Percentiles rank a stretch among this genome's conserved stretches.
These are phyloP conservation scores for Phytophthora pini DNA, from an alignment of 352 stramenopile species.

Conservation along the genomic window DNA sequence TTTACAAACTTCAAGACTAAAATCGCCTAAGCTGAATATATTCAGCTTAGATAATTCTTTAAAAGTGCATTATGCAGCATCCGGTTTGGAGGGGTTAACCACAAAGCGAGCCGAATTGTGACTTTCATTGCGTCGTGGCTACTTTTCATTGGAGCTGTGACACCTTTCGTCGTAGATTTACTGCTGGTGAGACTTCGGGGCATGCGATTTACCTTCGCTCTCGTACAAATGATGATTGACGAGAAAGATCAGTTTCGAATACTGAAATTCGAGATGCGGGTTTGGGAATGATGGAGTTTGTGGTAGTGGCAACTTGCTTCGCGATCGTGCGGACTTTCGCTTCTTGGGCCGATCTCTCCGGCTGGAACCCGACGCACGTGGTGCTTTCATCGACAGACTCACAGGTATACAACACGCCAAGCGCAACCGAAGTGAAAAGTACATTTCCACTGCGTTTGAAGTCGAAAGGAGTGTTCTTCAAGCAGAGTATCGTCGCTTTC, in stretches of 20 bases:
- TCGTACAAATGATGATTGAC: conserved; percentile 33
- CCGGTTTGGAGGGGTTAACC: too few species aligned
- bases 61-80: too few species aligned
- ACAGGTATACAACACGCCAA: neutral
- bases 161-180: conserved; percentile 38
- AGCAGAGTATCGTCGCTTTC: neutral
- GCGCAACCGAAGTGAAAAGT: neutral
- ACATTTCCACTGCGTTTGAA: neutral
- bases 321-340: conserved; percentile 2
- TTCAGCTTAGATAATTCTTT: too few species aligned
- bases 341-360: conserved; percentile 11
- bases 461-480: neutral
- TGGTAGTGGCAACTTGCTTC: conserved; percentile 15
- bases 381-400: neutral
- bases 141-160: conserved; percentile 29
- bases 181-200: conserved; percentile 38
- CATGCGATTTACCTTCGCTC: conserved; percentile 53
- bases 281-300: neutral
- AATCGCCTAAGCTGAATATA: too few species aligned
- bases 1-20: too few species aligned
- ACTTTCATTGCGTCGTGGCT: conserved; percentile 38
- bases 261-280: conserved; percentile 8
- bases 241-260: conserved; percentile 30
- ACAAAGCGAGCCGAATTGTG: neutral
- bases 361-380: conserved; percentile 13